A percentile compares a stretch with the other conserved stretches of the same genome.
Conservation (phyloP, 345 rosid species). For the Dipteronia dyeriana region DNA sequence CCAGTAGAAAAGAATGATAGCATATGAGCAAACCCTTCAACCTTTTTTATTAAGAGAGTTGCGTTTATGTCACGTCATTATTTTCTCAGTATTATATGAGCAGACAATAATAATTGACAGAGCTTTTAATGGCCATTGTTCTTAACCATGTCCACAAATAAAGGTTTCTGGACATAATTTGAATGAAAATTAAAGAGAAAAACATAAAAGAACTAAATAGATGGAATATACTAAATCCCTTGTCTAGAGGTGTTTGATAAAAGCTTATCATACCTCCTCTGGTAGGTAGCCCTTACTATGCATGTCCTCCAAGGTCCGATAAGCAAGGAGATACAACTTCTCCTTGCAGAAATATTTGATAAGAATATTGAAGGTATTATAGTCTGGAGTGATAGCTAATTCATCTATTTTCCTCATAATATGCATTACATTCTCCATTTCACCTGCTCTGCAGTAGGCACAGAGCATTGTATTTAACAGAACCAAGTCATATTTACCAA, state of each 20-base stretch:
- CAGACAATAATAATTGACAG: not conserved
- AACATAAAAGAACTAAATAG: not conserved
- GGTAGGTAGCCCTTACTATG: constrained; percentile 76
- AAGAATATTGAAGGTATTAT: constrained; percentile 73
- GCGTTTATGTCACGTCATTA: not conserved
- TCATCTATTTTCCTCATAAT: constrained; percentile 91
- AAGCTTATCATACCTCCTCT: constrained; percentile 60
- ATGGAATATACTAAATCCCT: not conserved
- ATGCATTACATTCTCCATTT: constrained; percentile 81
- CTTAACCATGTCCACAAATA: not conserved
- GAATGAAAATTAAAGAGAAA: not conserved
- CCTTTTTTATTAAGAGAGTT: not conserved
- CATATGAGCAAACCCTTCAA: not conserved
- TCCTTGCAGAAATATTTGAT: constrained; percentile 84
- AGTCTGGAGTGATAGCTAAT: constrained; percentile 66
- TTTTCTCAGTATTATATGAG: not conserved
- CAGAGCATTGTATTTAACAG: constrained; percentile 82
- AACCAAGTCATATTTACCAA: constrained; percentile 75
- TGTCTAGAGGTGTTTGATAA: not conserved
- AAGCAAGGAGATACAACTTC: constrained; percentile 80
- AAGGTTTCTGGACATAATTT: not conserved
- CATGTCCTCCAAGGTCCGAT: constrained; percentile 76
- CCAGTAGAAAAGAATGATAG: not conserved
- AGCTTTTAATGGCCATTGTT: not conserved
- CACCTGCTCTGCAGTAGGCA: constrained; percentile 90